These are phyloP conservation scores for Austroboletus novae-zelandiae DNA, from an alignment of 1,284 basidiomycete genomes.

Conservation along the genomic window DNA sequence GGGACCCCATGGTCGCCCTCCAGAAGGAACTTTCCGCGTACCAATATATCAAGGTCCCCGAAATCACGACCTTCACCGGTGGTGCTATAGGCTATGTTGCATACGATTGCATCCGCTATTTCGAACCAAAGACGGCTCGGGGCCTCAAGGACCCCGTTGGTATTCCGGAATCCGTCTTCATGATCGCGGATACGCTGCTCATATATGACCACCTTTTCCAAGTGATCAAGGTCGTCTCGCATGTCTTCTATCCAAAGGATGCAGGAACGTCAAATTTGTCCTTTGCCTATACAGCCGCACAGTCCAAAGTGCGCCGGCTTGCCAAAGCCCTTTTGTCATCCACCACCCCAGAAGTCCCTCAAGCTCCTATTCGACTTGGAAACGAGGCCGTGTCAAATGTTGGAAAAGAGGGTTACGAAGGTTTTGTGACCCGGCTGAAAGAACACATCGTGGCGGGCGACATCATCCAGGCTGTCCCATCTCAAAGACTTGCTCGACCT, in stretches of 20 bases:
- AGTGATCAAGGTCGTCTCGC: slow-evolving; percentile 92
- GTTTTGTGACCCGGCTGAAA: slow-evolving; percentile 90
- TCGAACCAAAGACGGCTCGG: slow-evolving; percentile 88
- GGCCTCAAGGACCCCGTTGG: slow-evolving; percentile 72
- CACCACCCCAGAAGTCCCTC: slow-evolving; percentile 64
- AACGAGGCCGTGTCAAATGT: slow-evolving; percentile 84
- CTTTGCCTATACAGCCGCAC: slow-evolving; percentile 82
- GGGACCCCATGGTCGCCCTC: slow-evolving; percentile 85
- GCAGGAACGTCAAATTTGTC: slow-evolving; percentile 62
- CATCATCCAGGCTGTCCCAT: slow-evolving; percentile 99
- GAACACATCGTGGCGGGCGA: slow-evolving; percentile 94
- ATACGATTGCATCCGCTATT: slow-evolving; percentile 95
- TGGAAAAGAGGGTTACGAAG: slow-evolving; percentile 90
- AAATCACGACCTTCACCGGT: slow-evolving; percentile 93
- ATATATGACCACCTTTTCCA: slow-evolving; percentile 98
- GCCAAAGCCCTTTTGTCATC: slow-evolving; percentile 63
- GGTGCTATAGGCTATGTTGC: slow-evolving; percentile 98
- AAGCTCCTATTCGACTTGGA: slow-evolving; percentile 70
- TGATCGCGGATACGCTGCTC: slow-evolving; percentile 93
- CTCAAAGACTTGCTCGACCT: slow-evolving; percentile 83
- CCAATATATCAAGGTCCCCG: slow-evolving; percentile 88
- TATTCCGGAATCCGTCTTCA: slow-evolving; percentile 95
- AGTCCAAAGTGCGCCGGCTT: slow-evolving; percentile 72
- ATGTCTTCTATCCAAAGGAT: slow-evolving; percentile 82
- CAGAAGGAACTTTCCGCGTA: slow-evolving; percentile 87